Conservation (phyloP, 176 grass and related monocot genomes). For the Eleusine indica region DNA sequence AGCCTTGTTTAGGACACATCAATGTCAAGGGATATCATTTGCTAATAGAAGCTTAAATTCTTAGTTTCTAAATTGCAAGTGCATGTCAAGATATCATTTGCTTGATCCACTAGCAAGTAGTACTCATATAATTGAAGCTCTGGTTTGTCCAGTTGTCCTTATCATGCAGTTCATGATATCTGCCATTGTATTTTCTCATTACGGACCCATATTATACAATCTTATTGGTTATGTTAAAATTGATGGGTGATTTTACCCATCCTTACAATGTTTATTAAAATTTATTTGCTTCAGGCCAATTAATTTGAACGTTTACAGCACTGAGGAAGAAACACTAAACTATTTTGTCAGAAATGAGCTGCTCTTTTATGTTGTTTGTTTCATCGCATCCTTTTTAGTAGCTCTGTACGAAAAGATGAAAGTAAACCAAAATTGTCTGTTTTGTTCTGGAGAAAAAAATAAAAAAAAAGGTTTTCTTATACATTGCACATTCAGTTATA, state of each 20-base stretch:
- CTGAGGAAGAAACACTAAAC: background rate
- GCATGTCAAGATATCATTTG: background rate
- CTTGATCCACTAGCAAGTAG: background rate
- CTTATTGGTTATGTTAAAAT: constrained; percentile 9
- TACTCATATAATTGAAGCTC: background rate
- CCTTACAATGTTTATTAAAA: background rate
- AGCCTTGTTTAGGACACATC: too few species aligned
- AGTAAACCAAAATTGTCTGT: background rate
- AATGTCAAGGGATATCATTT: too few species aligned
- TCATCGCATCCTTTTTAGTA: background rate
- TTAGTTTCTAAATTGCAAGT: too few species aligned
- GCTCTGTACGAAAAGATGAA: background rate
- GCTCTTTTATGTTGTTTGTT: background rate
- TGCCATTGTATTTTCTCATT: background rate
- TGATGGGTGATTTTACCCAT: background rate
- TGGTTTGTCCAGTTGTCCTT: background rate
- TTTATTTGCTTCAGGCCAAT: background rate
- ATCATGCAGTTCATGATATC: background rate
- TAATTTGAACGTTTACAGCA: background rate
- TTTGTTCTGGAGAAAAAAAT: too few species aligned
- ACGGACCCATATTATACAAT: background rate
- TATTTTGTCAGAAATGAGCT: background rate
- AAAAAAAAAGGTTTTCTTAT: too few species aligned
- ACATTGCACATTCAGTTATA: too few species aligned
- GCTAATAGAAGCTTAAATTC: too few species aligned